phyloP scores from a whole-genome alignment of 176 grass and related monocot genomes.

The Pontederia crassipes region DNA sequence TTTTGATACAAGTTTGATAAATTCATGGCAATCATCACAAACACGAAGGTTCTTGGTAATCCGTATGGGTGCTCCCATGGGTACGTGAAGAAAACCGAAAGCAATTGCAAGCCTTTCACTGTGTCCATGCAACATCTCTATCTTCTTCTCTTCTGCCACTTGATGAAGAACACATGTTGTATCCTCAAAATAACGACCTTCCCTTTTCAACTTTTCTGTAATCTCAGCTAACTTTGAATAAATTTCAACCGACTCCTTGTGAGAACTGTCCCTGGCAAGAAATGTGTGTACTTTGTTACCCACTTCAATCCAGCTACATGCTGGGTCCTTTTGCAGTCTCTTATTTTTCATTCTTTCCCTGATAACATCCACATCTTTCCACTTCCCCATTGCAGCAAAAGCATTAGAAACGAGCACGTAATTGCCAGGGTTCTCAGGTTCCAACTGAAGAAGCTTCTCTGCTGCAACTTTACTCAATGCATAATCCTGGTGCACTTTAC shows the following conservation, averaged over 20 bases:
- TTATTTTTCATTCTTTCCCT: constrained; percentile 46
- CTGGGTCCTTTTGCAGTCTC: constrained; percentile 65
- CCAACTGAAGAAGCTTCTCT: constrained; percentile 55
- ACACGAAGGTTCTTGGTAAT: constrained; percentile 67
- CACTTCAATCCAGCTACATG: constrained; percentile 68
- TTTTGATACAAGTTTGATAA: constrained; percentile 48
- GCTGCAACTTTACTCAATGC: constrained; percentile 43
- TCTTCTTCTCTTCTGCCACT: constrained; percentile 45
- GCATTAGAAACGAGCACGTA: constrained; percentile 74
- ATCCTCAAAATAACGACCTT: constrained; percentile 44
- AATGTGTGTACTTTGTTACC: constrained; percentile 47
- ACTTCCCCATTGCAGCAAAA: constrained; percentile 60
- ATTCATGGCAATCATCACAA: constrained; percentile 50
- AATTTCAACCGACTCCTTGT: constrained; percentile 35
- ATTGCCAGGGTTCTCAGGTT: constrained; percentile 60
- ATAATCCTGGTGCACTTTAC: constrained; percentile 47
- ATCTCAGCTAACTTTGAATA: constrained; percentile 50
- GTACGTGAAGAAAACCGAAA: constrained; percentile 38
- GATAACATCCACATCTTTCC: constrained; percentile 43
- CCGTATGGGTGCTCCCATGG: constrained; percentile 26
- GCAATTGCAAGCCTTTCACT: constrained; percentile 52
- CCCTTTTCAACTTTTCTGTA: constrained; percentile 31
- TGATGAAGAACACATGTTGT: constrained; percentile 54
- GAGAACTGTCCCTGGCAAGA: constrained; percentile 38
- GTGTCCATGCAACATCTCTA: constrained; percentile 36